phyloP scores from a whole-genome alignment of 768 basidiomycete genomes.

The Mrakia blollopis region DNA sequence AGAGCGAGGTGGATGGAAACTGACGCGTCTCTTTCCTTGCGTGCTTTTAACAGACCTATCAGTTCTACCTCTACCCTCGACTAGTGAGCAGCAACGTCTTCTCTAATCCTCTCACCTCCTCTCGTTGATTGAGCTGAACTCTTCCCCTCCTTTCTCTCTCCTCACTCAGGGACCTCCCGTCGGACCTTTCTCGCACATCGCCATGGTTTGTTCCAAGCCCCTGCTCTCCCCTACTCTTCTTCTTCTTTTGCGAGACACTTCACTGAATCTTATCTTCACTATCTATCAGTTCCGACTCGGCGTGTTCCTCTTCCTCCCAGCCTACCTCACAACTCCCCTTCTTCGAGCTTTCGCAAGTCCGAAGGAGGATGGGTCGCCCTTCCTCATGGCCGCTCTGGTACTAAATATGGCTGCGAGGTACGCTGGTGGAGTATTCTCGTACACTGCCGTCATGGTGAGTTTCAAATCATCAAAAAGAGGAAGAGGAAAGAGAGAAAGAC shows the following conservation, averaged over 20 bases:
- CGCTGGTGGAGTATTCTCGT: slow-evolving; percentile 31
- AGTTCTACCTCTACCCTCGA: slow-evolving; percentile 47
- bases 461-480: not conserved
- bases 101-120: too few relatives aligned
- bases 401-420: slow-evolving; percentile 69
- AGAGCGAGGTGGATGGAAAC: too few relatives aligned
- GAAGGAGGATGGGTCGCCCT: slow-evolving; percentile 62
- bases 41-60: slow-evolving; percentile 24
- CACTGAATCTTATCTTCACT: slow-evolving; percentile 46
- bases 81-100: slow-evolving; percentile 25
- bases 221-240: too few relatives aligned
- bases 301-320: slow-evolving; percentile 77
- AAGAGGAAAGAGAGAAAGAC: not conserved
- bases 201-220: slow-evolving; percentile 42
- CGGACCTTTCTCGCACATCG: slow-evolving; percentile 44
- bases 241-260: not conserved
- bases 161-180: slow-evolving; percentile 41
- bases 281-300: slow-evolving; percentile 56
- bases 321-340: slow-evolving; percentile 76
- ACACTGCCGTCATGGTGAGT: slow-evolving; percentile 71
- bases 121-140: too few relatives aligned
- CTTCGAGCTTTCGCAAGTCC: slow-evolving; percentile 63
- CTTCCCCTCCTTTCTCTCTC: too few relatives aligned
- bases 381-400: slow-evolving; percentile 60
- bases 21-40: not conserved